Evolutionary conservation across 345 rosid species (phyloP).

Genomic region (Noccaea caerulescens): DNA sequence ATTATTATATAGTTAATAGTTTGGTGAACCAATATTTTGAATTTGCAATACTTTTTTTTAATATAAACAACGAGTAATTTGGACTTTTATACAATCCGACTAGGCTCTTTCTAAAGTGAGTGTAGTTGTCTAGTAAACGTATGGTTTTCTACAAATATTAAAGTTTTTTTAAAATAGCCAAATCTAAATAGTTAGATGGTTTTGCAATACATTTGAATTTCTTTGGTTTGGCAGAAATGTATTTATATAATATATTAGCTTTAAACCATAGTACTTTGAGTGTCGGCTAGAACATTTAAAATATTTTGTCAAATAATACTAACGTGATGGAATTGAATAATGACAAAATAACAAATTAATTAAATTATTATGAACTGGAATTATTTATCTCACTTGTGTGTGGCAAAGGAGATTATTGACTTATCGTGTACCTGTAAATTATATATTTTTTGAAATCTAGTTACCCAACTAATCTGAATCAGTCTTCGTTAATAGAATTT

Average conservation of each 20-base stretch:
- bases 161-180: too few relatives aligned
- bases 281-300: conserved; percentile 1
- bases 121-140: too few relatives aligned
- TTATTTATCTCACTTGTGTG: conserved; percentile 9
- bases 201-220: background rate
- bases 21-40: conserved; percentile 27
- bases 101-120: too few relatives aligned
- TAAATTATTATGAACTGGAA: background rate
- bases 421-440: conserved; percentile 8
- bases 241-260: conserved; percentile 1
- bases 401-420: conserved; percentile 25
- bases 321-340: background rate
- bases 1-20: background rate
- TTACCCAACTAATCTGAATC: conserved; percentile 7
- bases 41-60: too few relatives aligned
- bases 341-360: background rate
- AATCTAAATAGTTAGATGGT: too few relatives aligned
- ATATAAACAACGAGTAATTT: too few relatives aligned
- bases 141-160: too few relatives aligned
- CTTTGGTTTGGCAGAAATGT: background rate
- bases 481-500: conserved; percentile 9
- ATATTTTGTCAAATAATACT: background rate
- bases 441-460: background rate
- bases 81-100: too few relatives aligned
- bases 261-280: background rate